These are phyloP conservation scores for Novakomyces olei DNA, from an alignment of 805 yeast genomes.

Conservation along the genomic window DNA sequence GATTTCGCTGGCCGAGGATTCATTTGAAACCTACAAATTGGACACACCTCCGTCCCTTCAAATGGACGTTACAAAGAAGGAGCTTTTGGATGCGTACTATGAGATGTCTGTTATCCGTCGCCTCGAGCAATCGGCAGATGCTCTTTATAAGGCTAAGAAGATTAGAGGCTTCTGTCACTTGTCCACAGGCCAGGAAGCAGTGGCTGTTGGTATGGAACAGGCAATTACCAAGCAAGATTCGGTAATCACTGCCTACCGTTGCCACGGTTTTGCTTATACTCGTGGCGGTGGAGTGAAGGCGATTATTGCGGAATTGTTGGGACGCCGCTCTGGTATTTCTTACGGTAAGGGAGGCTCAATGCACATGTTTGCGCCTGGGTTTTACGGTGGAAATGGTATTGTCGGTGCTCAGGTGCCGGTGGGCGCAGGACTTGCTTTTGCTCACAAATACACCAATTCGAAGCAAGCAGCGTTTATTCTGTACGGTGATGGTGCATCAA, in stretches of 20 bases:
- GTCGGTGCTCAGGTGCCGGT: slow-evolving; percentile 98
- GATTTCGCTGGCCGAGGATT: slow-evolving; percentile 40
- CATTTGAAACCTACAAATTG: slow-evolving; percentile 70
- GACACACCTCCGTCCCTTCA: slow-evolving; percentile 47
- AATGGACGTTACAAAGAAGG: slow-evolving; percentile 59
- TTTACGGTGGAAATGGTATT: slow-evolving; percentile 98
- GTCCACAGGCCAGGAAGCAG: slow-evolving; percentile 96
- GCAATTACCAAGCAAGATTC: slow-evolving; percentile 74
- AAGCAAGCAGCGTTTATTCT: slow-evolving; percentile 59
- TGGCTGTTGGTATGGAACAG: slow-evolving; percentile 94
- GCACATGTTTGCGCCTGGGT: slow-evolving; percentile 93
- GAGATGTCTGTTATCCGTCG: slow-evolving; percentile 84
- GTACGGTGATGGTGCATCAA: slow-evolving; percentile 98
- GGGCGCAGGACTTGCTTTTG: slow-evolving; percentile 96
- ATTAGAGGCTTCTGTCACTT: slow-evolving; percentile 98
- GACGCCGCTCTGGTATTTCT: slow-evolving; percentile 84
- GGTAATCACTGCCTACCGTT: slow-evolving; percentile 90
- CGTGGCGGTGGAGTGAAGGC: slow-evolving; percentile 83
- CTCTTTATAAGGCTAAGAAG: slow-evolving; percentile 92
- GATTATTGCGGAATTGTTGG: slow-evolving; percentile 90
- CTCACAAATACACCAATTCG: slow-evolving; percentile 81
- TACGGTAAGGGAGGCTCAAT: slow-evolving; percentile 96
- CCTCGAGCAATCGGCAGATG: slow-evolving; percentile 98
- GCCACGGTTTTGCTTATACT: slow-evolving; percentile 95
- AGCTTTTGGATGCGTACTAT: slow-evolving; percentile 78